phyloP scores from a whole-genome alignment of 257 asterid genomes.

The Mentha longifolia region DNA sequence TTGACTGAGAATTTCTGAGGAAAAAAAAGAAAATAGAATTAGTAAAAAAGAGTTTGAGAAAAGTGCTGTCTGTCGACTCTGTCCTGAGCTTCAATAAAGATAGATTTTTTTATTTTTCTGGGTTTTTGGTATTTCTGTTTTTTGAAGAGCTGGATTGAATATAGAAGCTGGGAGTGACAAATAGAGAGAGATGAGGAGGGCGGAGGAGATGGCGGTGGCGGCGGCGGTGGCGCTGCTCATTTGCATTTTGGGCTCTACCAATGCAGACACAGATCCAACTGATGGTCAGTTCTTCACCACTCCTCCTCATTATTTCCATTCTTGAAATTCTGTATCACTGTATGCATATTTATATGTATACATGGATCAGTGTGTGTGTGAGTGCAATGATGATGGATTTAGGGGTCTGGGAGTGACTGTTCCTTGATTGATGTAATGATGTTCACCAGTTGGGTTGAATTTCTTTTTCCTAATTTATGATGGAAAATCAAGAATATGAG shows the following conservation, averaged over 20 bases:
- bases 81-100: conserved; percentile 33
- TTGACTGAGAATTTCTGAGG: conserved; percentile 22
- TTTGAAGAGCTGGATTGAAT: conserved; percentile 24
- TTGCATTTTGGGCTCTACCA: conserved; percentile 48
- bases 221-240: conserved; percentile 49
- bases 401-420: conserved; percentile 28
- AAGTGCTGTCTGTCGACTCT: conserved; percentile 38
- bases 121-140: conserved; percentile 33
- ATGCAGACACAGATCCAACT: conserved; percentile 69
- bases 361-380: conserved; percentile 17
- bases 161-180: conserved; percentile 28
- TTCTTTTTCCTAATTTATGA: conserved; percentile 17
- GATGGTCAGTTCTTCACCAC: conserved; percentile 51
- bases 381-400: conserved; percentile 31
- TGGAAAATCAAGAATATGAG: conserved; percentile 21
- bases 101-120: conserved; percentile 41
- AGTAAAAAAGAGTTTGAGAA: conserved; percentile 21
- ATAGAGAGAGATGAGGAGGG: conserved; percentile 40
- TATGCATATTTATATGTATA: conserved; percentile 14
- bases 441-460: conserved; percentile 2
- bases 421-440: conserved; percentile 36
- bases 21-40: neutral
- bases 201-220: conserved; percentile 51
- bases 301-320: conserved; percentile 7
- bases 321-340: neutral